A percentile compares a stretch with the other conserved stretches of the same genome.
Evolutionary conservation across 2,329 filamentous ascomycete genomes (phyloP).

Genomic region (Neocucurbitaria cava): DNA sequence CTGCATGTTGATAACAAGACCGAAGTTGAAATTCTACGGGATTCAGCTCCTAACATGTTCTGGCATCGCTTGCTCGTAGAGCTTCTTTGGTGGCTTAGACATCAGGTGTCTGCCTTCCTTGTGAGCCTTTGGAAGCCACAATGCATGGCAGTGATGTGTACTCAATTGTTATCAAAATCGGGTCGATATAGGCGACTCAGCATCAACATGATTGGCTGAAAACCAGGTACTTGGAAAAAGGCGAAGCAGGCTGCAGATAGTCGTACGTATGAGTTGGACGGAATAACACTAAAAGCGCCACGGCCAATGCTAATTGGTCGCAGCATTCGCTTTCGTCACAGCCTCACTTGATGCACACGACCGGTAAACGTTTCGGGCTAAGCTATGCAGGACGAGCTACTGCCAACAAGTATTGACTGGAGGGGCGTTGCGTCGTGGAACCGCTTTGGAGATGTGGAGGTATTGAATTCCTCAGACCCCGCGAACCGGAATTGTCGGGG

Average conservation of each 20-base stretch:
- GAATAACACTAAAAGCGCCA: neutral
- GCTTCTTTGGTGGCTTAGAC: neutral
- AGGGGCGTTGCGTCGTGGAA: neutral
- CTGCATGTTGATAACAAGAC: neutral
- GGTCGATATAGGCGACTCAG: neutral
- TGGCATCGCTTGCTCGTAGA: neutral
- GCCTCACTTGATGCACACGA: conserved; percentile 3
- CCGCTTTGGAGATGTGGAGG: neutral
- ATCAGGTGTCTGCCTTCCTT: neutral
- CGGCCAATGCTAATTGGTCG: neutral
- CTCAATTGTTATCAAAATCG: neutral
- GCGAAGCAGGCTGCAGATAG: neutral
- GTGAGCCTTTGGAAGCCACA: neutral
- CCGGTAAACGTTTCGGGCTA: conserved; percentile 5
- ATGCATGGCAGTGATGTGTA: neutral
- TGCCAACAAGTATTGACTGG: conserved; percentile 3
- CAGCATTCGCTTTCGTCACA: neutral
- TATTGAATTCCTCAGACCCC: neutral
- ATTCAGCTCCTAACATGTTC: neutral
- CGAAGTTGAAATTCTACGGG: neutral
- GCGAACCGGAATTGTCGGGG: neutral
- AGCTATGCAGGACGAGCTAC: neutral
- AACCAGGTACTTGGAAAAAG: neutral
- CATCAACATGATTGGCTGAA: neutral
- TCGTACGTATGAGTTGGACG: neutral